A percentile compares a stretch with the other conserved stretches of the same genome.
phyloP scores from a whole-genome alignment of 148 eudicot species.

The Spergularia marina region DNA sequence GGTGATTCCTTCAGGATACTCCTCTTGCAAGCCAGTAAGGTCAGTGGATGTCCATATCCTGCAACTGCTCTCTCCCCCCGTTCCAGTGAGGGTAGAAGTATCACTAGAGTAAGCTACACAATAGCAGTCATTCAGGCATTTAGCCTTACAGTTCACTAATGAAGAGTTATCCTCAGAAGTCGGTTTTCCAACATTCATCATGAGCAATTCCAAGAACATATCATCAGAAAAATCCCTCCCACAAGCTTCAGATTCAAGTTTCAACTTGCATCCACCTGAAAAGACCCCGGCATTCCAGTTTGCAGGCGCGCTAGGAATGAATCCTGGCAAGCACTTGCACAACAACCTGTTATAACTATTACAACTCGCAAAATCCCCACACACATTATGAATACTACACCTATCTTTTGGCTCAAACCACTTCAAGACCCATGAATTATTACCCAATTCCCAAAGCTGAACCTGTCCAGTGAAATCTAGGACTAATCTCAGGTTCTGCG shows the following conservation, averaged over 20 bases:
- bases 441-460: constrained; percentile 26
- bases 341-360: constrained; percentile 16
- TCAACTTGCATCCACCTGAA: constrained; percentile 16
- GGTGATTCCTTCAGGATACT: constrained; percentile 17
- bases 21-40: constrained; percentile 27
- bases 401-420: constrained; percentile 28
- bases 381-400: constrained; percentile 16
- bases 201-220: constrained; percentile 24
- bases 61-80: constrained; percentile 15
- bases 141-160: neutral
- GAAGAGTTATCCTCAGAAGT: neutral
- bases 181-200: constrained; percentile 14
- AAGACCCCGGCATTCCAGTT: constrained; percentile 3
- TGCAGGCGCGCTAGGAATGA: neutral
- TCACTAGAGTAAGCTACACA: constrained; percentile 35
- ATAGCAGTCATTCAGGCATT: neutral
- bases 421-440: constrained; percentile 7
- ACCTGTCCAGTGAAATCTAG: constrained; percentile 31
- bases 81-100: neutral
- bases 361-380: constrained; percentile 23
- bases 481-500: constrained; percentile 19
- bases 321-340: constrained; percentile 33
- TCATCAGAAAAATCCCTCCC: neutral
- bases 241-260: neutral
- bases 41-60: constrained; percentile 18